A percentile compares a stretch with the other conserved stretches of the same genome.
Evolutionary conservation across 225 moss, liverwort and hornwort species (phyloP).

Genomic region (Sphagnum contortum): DNA sequence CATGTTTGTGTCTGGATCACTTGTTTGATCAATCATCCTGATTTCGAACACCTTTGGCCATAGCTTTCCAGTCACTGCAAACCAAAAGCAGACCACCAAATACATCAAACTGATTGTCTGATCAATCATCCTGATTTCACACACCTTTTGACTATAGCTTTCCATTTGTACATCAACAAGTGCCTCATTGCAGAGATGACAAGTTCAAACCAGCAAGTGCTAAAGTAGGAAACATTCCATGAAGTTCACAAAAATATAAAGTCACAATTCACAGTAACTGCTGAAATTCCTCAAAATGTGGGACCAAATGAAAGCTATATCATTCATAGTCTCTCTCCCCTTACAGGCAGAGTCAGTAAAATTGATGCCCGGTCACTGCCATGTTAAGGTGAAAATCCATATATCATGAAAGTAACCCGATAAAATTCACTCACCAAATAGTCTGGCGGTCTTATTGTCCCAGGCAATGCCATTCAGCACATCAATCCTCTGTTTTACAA

Average conservation of each 20-base stretch:
- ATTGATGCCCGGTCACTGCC: no score
- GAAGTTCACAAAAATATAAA: not conserved
- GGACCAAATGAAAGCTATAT: no score
- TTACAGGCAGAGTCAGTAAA: no score
- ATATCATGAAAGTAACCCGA: no score
- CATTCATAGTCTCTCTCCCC: no score
- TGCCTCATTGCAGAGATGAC: not conserved
- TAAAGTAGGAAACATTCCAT: no score
- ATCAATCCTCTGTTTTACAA: constrained; percentile 49
- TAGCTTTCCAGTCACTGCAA: constrained; percentile 91
- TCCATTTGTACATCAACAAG: not conserved
- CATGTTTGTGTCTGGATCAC: constrained; percentile 19
- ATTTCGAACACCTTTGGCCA: constrained; percentile 97
- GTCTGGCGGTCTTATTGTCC: constrained; percentile 59
- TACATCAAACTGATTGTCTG: no score
- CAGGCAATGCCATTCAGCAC: constrained; percentile 98
- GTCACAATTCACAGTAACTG: not conserved
- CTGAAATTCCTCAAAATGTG: no score
- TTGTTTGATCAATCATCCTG: constrained; percentile 51
- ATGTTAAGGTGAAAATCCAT: no score
- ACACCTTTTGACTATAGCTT: no score
- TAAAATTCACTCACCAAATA: constrained; percentile 52
- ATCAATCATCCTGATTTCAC: no score
- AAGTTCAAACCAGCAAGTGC: not conserved
- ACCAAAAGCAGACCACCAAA: not conserved